Evolutionary conservation across 179 eudicot species (phyloP), one percentile per base, ranked within the genome.

Genomic region (Silene vulgaris): DNA sequence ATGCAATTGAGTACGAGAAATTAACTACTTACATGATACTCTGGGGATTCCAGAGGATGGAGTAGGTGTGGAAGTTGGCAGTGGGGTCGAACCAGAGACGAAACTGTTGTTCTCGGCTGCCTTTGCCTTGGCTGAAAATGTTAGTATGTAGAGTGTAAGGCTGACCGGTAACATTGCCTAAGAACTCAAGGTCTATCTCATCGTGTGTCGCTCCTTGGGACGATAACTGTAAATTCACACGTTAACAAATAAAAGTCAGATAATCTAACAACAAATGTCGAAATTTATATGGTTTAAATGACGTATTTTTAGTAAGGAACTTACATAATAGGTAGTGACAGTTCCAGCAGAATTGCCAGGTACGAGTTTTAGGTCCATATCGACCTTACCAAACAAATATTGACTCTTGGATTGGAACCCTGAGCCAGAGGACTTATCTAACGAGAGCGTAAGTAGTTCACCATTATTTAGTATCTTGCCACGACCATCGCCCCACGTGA

Each of bases 51-150:
- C 85, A 82, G 16, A 82, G 77, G 75, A 82, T 69, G 59, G 82
- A 82, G 26, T 82, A 82, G 59, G 82, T 79, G 78, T 82, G 85
- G 70, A 82, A 82, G 19, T 79, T 73, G 1, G 78, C n/a, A 1
- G 85, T 79, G 0, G 85, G 85, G 57, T 82, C 85, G 50, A 82
- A 82, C 85, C 85, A 82, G 20, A 82, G 85, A 5, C 78, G 85
- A 52, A 82, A 82, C 54, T 82, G 85, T 73, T 82, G 85, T 75
- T 82, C 85, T 17, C 85, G 75, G 8, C 32, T 76, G 3, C 85
- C 85, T 76, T 79, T 76, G 3, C 82, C 85, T 56, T 79, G 85
- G 70, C 73, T 79, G 75, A 79, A 82, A 17, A 82, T 72, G 30
- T 79, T 82, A 62, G 85, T 82, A 69, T 82, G 85, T 54, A 82